These are phyloP conservation scores for Phytophthora litchii DNA, from an alignment of 352 stramenopile species.

Conservation along the genomic window DNA sequence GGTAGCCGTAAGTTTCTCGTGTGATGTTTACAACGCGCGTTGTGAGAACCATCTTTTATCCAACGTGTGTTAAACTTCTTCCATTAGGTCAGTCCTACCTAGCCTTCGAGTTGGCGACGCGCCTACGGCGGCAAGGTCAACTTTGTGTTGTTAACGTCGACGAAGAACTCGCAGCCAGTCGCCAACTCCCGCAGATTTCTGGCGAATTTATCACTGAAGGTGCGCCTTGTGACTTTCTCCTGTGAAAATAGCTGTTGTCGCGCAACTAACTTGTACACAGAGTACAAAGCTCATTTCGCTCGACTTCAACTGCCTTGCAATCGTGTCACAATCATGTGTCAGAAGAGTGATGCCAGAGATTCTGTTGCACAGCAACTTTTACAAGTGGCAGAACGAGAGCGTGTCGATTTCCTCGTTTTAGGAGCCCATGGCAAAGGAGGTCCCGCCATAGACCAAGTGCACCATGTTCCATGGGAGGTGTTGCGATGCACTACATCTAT, in stretches of 20 bases:
- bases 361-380: conserved; percentile 49
- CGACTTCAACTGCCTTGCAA: conserved; percentile 49
- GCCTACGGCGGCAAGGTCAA: conserved; percentile 53
- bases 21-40: not conserved
- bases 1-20: conserved; percentile 58
- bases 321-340: conserved; percentile 43
- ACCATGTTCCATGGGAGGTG: conserved; percentile 60
- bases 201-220: conserved; percentile 63
- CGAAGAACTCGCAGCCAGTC: conserved; percentile 47
- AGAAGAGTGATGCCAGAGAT: conserved; percentile 20
- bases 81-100: conserved; percentile 62
- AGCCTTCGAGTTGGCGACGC: conserved; percentile 55
- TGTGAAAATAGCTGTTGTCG: not conserved
- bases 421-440: conserved; percentile 66
- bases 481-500: conserved; percentile 28
- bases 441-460: conserved; percentile 59
- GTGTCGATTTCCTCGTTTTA: conserved; percentile 56
- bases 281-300: conserved; percentile 57
- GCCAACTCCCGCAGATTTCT: conserved; percentile 65
- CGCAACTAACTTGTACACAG: conserved; percentile 19
- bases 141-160: conserved; percentile 55
- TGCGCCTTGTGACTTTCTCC: conserved; percentile 9
- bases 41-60: too few species aligned
- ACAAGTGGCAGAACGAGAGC: conserved; percentile 26
- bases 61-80: not conserved